Evolutionary conservation across 306 rosid species (phyloP), one percentile per base, ranked within the genome.

Genomic region (Cucurbita moschata): DNA sequence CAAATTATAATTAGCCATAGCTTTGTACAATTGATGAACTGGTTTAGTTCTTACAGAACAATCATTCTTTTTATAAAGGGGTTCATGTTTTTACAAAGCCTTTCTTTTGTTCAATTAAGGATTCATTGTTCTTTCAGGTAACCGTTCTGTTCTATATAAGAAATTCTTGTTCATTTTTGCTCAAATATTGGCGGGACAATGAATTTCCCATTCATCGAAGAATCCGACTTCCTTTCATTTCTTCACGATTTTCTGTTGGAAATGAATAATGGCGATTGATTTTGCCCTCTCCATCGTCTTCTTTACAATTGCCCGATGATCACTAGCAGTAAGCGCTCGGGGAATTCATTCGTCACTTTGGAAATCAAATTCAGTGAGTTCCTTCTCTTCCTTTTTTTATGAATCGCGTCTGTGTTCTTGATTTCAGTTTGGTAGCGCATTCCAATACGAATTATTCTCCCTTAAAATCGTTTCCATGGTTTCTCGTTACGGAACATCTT

Each of bases 11-110:
- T 49, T 37, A 69, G 59, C 44, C 59, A 30, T 69, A 69, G 73
- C 21, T 68, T 68, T 68, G 73, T 68, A 68, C 40, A 68, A n/a
- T 46, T 68, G 56, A 68, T 47, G 73, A 68, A 68, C 73, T 68
- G 19, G 73, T 68, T 47, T 44, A 68, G 43, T 49, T 69, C 57
- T 50, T 69, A 69, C 74, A 69, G 59, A 58, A 49, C 50, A 50
- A 69, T 58, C 74, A 69, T 69, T 69, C 74, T 49, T 69, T 69
- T 50, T 49, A 69, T 37, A 15, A 46, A 23, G 72, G 37, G 21
- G 44, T 65, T 65, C 52, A 64, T 40, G 30, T 64, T 64, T 52
- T 69, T 21, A 47, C 58, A 69, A 49, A 50, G 49, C 58, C 15
- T 69, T 69, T 26, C 58, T 49, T 49, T 69, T 30, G 43, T 47